Conservation (phyloP, 2,329 filamentous ascomycete species). For the Penicillium hesseltinei region DNA sequence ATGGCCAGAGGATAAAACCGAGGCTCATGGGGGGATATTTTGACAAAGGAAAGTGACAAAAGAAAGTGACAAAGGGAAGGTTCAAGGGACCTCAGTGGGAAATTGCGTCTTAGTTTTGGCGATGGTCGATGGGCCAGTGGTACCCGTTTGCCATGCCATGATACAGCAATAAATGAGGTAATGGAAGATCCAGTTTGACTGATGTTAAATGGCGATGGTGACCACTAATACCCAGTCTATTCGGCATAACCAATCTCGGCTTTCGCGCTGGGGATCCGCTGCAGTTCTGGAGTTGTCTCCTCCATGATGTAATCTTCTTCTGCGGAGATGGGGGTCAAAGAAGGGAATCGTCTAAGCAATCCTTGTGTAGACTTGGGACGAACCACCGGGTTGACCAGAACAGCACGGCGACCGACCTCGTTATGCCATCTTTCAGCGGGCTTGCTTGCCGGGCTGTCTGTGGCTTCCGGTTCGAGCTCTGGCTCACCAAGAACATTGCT, state of each 20-base stretch:
- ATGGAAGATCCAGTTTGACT: neutral
- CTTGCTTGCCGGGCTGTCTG: constrained; percentile 10
- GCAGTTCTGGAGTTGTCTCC: constrained; percentile 40
- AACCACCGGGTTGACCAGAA: constrained; percentile 60
- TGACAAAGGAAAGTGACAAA: constrained; percentile 12
- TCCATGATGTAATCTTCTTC: constrained; percentile 37
- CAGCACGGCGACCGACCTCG: constrained; percentile 57
- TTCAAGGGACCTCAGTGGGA: constrained; percentile 27
- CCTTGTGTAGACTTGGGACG: constrained; percentile 63
- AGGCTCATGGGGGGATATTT: constrained; percentile 3
- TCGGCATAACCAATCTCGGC: constrained; percentile 22
- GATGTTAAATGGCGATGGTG: neutral
- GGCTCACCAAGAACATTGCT: constrained; percentile 57
- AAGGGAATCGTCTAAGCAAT: constrained; percentile 53
- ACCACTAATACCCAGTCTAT: neutral
- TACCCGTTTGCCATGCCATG: neutral
- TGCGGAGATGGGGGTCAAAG: constrained; percentile 34
- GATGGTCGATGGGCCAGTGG: neutral
- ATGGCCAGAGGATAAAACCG: neutral
- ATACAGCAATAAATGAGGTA: neutral
- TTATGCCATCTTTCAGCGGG: constrained; percentile 50
- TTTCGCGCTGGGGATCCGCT: constrained; percentile 54
- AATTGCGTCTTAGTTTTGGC: neutral
- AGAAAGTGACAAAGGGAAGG: constrained; percentile 21
- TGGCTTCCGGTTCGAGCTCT: constrained; percentile 35